These are phyloP conservation scores for Diversispora epigaea DNA, from an alignment of 192 early-diverging fungal species.

Conservation along the genomic window DNA sequence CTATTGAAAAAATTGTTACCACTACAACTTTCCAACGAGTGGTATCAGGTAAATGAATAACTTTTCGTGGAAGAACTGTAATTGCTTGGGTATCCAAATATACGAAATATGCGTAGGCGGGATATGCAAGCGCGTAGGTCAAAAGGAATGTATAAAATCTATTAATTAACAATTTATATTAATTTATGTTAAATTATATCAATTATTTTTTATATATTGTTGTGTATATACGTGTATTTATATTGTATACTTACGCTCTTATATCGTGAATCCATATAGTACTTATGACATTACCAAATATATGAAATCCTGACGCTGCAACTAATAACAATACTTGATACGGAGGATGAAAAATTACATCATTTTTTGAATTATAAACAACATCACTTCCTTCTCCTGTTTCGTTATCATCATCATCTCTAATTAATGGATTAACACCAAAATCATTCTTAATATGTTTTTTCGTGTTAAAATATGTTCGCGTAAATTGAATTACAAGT, in stretches of 20 bases:
- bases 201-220: no score
- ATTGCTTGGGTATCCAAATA: slow-evolving; percentile 41
- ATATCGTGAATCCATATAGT: slow-evolving; percentile 35
- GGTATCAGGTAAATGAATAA: slow-evolving; percentile 38
- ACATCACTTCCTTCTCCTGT: neutral
- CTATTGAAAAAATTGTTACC: slow-evolving; percentile 8
- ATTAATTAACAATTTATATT: neutral
- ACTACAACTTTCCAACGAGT: slow-evolving; percentile 33
- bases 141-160: slow-evolving; percentile 15
- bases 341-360: slow-evolving; percentile 6
- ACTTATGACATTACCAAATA: slow-evolving; percentile 44
- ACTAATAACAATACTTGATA: slow-evolving; percentile 35
- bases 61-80: slow-evolving; percentile 32
- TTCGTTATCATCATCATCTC: neutral
- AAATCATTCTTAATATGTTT: slow-evolving; percentile 22
- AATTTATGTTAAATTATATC: no score
- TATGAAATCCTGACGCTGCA: slow-evolving; percentile 37
- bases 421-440: no score
- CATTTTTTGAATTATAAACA: neutral
- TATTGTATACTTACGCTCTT: no score
- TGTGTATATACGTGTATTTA: no score
- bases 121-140: slow-evolving; percentile 37
- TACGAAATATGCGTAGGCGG: slow-evolving; percentile 39
- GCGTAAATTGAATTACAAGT: slow-evolving; percentile 35
- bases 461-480: slow-evolving; percentile 35